Percentiles rank a stretch among this genome's conserved stretches.
These are phyloP conservation scores for Calocybe cyanea DNA, from an alignment of 768 basidiomycete genomes.

Conservation along the genomic window DNA sequence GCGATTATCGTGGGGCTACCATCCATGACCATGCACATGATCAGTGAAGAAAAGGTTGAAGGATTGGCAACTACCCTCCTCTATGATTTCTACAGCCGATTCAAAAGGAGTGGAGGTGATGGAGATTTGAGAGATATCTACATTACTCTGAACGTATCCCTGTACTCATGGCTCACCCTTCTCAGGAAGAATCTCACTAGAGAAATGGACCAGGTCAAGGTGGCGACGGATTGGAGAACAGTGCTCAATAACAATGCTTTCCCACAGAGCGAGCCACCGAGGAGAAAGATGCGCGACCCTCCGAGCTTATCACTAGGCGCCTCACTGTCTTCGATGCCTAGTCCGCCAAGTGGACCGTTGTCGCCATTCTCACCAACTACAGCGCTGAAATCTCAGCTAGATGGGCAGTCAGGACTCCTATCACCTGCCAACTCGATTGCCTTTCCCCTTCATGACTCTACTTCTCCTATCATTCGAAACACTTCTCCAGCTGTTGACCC, in stretches of 20 bases:
- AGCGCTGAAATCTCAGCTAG: constrained; percentile 16
- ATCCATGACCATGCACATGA: constrained; percentile 80
- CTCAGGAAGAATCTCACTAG: constrained; percentile 71
- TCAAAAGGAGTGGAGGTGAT: constrained; percentile 49
- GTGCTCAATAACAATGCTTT: constrained; percentile 28
- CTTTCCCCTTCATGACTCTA: no score
- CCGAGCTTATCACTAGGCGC: constrained; percentile 23
- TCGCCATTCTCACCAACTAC: constrained; percentile 24
- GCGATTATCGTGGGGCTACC: constrained; percentile 79
- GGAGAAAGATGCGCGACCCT: constrained; percentile 38
- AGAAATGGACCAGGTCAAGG: constrained; percentile 74
- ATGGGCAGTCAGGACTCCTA: constrained; percentile 16
- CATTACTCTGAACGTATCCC: constrained; percentile 77
- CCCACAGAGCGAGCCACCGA: constrained; percentile 19
- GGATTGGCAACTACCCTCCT: constrained; percentile 39
- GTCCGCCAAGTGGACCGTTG: constrained; percentile 13
- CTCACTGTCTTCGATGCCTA: constrained; percentile 27
- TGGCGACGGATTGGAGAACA: constrained; percentile 51
- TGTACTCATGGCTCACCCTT: constrained; percentile 79
- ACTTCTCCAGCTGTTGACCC: constrained; percentile 8
- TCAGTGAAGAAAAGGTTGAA: constrained; percentile 55
- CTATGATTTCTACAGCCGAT: constrained; percentile 74
- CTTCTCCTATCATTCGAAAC: no score
- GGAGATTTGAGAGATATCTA: constrained; percentile 72
- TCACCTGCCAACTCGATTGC: constrained; percentile 16